Percentiles rank a stretch among this genome's conserved stretches.
Conservation (phyloP, 352 stramenopile species). For the Phytophthora nicotianae region DNA sequence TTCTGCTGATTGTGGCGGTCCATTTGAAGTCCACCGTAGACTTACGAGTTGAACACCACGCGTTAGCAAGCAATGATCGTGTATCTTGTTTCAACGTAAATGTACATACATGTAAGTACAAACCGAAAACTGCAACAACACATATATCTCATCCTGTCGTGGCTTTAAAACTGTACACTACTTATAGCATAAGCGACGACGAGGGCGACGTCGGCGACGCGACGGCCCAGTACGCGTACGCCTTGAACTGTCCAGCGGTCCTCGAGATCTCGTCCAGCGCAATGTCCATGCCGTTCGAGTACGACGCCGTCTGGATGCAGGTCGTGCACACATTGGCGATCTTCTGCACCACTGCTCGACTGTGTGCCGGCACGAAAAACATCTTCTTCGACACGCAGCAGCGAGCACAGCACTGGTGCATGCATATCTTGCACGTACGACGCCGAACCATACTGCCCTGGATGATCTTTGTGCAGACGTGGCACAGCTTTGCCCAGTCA, state of each 20-base stretch:
- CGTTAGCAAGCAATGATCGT: constrained; percentile 13
- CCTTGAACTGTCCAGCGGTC: constrained; percentile 8
- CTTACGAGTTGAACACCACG: constrained; percentile 10
- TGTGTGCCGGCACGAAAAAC: constrained; percentile 28
- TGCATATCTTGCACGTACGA: constrained; percentile 39
- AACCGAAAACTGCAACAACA: too few relatives aligned
- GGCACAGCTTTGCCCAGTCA: constrained; percentile 18
- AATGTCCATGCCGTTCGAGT: constrained; percentile 30
- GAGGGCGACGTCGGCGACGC: constrained; percentile 27
- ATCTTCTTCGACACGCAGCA: constrained; percentile 46
- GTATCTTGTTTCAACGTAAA: constrained; percentile 16
- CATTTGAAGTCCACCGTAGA: constrained; percentile 16
- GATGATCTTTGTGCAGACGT: constrained; percentile 27
- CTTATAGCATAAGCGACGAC: constrained; percentile 25
- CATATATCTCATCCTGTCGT: too few relatives aligned
- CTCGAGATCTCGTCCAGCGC: constrained; percentile 29
- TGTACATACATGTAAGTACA: too few relatives aligned
- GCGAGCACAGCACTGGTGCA: constrained; percentile 22
- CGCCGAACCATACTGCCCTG: constrained; percentile 25
- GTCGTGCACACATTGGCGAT: constrained; percentile 29
- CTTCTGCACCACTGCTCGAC: constrained; percentile 27
- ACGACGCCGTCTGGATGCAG: constrained; percentile 24
- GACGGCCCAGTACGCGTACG: constrained; percentile 25
- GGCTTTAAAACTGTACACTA: not conserved
- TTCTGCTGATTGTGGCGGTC: not conserved